Evolutionary conservation across 495 filamentous ascomycete genomes (phyloP), one percentile per base, ranked within the genome.

Genomic region (Penicillium arizonense): DNA sequence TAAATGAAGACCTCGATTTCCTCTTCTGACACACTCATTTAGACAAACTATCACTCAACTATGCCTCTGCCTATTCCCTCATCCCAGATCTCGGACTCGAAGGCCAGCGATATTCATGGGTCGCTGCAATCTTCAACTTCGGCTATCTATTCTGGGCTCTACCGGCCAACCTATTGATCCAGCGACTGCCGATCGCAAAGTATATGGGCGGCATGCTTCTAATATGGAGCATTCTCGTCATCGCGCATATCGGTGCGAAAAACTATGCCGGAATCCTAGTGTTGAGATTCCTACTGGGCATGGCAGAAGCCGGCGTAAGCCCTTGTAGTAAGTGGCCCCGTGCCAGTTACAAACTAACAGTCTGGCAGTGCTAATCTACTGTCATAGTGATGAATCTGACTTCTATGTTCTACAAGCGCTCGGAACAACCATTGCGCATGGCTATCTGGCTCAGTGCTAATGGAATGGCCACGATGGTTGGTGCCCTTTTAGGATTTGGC

Each of bases 401-500:
- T 0, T 77, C 82, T 11, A 87, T 87, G 79, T 87, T 86, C 78
- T 89, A 86, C 62, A 82, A 76, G 39, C 83, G 85, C 18, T 75
- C 80, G 38, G 85, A 89, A 53, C 86, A 88, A 62, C 77, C 83
- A 0, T 63, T 78, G 0, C 77, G 80, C 4, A 83, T 86, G 36
- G 79, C 80, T 0, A 79, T 85, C 62, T 89, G 86, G 83, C 74
- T 75, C 26, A 83, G 80, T 69, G 82, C 80, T 68, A 85, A 85
- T 55, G 82, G 82, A 11, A 77, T 75, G 43, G 77, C 81, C 35
- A 72, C 76, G 10, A 74, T 83, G 51, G 65, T 80, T 8, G 79
- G 80, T 23, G 78, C 78, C 12, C 67, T 83, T 5, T 62, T 83
- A 26, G 69, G 79, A 5, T 85, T 81, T 41, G 77, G 77, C 14